Conservation (phyloP, 352 stramenopile species). For the Globisporangium nunn region DNA sequence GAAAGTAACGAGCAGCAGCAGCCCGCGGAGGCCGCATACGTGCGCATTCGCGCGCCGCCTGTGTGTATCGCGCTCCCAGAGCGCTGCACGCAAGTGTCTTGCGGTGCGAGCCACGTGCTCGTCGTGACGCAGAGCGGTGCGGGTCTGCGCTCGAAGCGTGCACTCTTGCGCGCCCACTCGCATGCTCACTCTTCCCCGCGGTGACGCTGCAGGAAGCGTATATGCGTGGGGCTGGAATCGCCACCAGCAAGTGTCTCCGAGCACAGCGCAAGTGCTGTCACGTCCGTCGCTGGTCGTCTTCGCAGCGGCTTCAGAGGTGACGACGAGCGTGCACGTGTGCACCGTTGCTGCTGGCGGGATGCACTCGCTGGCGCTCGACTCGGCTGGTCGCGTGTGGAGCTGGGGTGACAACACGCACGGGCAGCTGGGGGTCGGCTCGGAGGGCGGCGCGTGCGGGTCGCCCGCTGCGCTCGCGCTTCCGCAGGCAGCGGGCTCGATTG, state of each 20-base stretch:
- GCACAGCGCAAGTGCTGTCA: slow-evolving; percentile 5
- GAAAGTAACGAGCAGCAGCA: background rate
- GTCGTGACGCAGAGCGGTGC: slow-evolving; percentile 20
- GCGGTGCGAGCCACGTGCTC: slow-evolving; percentile 55
- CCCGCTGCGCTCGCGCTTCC: slow-evolving; percentile 13
- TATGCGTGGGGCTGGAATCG: slow-evolving; percentile 55
- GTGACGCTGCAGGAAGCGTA: slow-evolving; percentile 20
- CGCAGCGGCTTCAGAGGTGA: background rate
- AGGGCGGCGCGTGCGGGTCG: background rate
- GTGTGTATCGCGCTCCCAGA: slow-evolving; percentile 16
- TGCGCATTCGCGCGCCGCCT: background rate
- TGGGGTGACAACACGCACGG: slow-evolving; percentile 65
- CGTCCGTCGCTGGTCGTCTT: slow-evolving; percentile 25
- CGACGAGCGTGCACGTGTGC: slow-evolving; percentile 4
- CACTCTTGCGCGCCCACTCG: background rate
- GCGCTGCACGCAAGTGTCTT: slow-evolving; percentile 34
- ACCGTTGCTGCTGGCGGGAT: slow-evolving; percentile 39
- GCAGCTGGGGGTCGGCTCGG: slow-evolving; percentile 34
- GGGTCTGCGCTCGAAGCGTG: background rate
- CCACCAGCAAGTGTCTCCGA: slow-evolving; percentile 24
- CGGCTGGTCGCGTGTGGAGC: slow-evolving; percentile 29
- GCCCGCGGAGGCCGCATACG: background rate
- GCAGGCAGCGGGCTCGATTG: slow-evolving; percentile 12
- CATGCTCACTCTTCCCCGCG: background rate
- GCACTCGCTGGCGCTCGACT: slow-evolving; percentile 57